These are phyloP conservation scores for Viola pubescens DNA, from an alignment of 441 rosid genomes.

Conservation along the genomic window DNA sequence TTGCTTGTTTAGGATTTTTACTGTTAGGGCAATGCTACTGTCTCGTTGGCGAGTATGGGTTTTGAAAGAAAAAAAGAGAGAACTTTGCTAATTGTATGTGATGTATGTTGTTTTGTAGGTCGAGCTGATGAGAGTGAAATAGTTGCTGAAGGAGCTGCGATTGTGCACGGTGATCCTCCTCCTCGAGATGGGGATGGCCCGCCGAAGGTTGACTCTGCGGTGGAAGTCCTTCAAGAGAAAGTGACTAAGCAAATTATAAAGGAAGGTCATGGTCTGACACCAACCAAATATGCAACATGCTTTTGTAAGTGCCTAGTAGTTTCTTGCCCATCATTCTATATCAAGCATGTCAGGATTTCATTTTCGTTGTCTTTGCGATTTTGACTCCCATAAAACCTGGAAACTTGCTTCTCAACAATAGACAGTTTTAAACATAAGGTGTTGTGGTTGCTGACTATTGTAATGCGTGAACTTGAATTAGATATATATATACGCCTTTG, in stretches of 20 bases:
- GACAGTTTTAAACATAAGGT: no score
- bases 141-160: conserved; percentile 45
- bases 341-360: not conserved
- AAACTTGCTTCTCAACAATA: no score
- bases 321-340: not conserved
- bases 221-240: conserved; percentile 64
- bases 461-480: no score
- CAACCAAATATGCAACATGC: conserved; percentile 85
- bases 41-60: no score
- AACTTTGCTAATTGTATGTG: not conserved
- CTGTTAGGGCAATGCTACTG: no score
- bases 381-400: not conserved
- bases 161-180: conserved; percentile 54
- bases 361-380: not conserved
- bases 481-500: no score
- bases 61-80: not conserved
- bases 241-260: conserved; percentile 79
- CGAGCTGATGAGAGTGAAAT: conserved; percentile 52
- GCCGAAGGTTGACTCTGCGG: conserved; percentile 61
- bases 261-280: conserved; percentile 88
- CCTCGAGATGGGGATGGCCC: conserved; percentile 51
- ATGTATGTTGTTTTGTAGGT: conserved; percentile 18
- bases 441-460: no score
- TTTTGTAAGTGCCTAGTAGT: conserved; percentile 47
- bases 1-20: not conserved